These are phyloP conservation scores for Fusarium nurragi DNA, from an alignment of 2,329 filamentous ascomycete species.

Conservation along the genomic window DNA sequence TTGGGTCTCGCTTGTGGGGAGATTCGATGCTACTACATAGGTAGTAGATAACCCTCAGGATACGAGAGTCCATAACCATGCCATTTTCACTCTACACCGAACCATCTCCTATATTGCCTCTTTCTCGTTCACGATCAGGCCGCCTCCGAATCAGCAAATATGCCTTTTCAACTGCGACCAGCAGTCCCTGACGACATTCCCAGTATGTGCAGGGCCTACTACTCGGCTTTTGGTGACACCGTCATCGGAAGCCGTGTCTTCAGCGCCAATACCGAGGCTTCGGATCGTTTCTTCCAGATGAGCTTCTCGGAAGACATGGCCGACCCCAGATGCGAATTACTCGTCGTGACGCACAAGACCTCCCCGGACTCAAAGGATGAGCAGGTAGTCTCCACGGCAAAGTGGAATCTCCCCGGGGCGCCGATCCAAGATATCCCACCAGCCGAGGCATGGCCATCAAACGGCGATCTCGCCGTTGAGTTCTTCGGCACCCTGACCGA, in stretches of 20 bases:
- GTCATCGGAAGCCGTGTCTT: slow-evolving; percentile 52
- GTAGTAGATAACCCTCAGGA: slow-evolving; percentile 4
- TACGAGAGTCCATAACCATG: neutral
- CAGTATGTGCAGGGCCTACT: slow-evolving; percentile 55
- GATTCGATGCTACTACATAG: neutral
- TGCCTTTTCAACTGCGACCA: slow-evolving; percentile 49
- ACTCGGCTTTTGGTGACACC: slow-evolving; percentile 55
- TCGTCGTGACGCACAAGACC: slow-evolving; percentile 52
- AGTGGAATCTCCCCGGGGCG: slow-evolving; percentile 55
- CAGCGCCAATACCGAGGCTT: slow-evolving; percentile 40
- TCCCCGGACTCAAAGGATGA: slow-evolving; percentile 28
- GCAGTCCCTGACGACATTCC: slow-evolving; percentile 54
- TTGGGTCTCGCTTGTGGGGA: slow-evolving; percentile 23
- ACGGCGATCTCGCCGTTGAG: slow-evolving; percentile 50
- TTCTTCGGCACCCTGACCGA: slow-evolving; percentile 54
- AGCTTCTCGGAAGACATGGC: slow-evolving; percentile 52
- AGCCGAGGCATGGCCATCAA: slow-evolving; percentile 52
- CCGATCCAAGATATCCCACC: slow-evolving; percentile 39
- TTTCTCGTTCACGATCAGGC: neutral
- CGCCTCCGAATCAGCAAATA: slow-evolving; percentile 1
- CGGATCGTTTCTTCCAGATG: slow-evolving; percentile 50
- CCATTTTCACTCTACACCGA: neutral
- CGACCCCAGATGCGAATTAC: slow-evolving; percentile 51
- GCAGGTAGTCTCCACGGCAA: slow-evolving; percentile 56
- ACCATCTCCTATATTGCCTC: neutral